A percentile compares a stretch with the other conserved stretches of the same genome.
phyloP scores from a whole-genome alignment of 495 filamentous ascomycete species.

The Xylaria curta region DNA sequence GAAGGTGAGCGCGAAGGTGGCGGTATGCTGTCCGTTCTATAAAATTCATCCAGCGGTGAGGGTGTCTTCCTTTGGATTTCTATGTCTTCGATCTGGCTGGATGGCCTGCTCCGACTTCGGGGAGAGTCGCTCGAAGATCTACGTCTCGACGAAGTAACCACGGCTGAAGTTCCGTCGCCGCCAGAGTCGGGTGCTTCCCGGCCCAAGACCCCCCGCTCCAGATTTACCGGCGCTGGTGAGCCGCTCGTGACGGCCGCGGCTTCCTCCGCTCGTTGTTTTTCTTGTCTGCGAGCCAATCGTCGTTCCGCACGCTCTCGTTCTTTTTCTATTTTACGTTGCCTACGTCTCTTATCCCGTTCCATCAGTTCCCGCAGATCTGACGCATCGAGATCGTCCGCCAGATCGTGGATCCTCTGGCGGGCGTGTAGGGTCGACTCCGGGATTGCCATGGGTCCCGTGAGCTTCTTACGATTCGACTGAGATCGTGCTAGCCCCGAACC shows the following conservation, averaged over 20 bases:
- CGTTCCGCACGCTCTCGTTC: constrained; percentile 75
- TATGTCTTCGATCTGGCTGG: constrained; percentile 26
- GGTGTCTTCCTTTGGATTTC: constrained; percentile 34
- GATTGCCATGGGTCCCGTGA: constrained; percentile 55
- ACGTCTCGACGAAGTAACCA: constrained; percentile 54
- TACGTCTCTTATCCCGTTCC: constrained; percentile 80
- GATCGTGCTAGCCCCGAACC: constrained; percentile 38
- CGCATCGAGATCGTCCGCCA: constrained; percentile 82
- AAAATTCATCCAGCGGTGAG: constrained; percentile 44
- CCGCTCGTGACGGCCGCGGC: constrained; percentile 48
- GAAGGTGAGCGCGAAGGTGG: constrained; percentile 32
- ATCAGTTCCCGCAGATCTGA: constrained; percentile 80
- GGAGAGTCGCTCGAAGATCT: constrained; percentile 41
- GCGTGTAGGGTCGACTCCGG: constrained; percentile 71
- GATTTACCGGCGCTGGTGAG: constrained; percentile 56
- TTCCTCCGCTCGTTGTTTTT: constrained; percentile 64
- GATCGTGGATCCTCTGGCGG: constrained; percentile 74
- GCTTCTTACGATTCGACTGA: constrained; percentile 51
- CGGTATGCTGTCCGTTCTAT: constrained; percentile 47
- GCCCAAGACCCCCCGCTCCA: constrained; percentile 61
- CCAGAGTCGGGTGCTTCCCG: constrained; percentile 56
- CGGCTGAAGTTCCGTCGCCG: constrained; percentile 49
- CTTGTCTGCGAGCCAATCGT: constrained; percentile 70
- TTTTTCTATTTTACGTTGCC: constrained; percentile 72
- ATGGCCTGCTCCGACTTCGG: constrained; percentile 27